Conservation (phyloP, 371 early-diverging fungal species). For the Caulochytrium protostelioides region DNA sequence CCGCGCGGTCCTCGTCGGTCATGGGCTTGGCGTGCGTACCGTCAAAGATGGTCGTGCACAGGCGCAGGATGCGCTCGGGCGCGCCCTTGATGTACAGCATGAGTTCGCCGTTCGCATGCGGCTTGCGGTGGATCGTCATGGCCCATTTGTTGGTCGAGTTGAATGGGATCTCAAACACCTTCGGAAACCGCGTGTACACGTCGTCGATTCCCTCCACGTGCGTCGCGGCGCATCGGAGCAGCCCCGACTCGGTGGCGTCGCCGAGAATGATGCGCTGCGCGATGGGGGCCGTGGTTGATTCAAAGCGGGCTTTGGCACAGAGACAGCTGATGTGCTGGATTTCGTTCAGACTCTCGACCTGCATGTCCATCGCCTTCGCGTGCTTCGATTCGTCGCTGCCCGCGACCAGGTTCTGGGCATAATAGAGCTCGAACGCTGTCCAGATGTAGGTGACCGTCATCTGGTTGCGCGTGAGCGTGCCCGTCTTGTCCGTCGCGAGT, state of each 20-base stretch:
- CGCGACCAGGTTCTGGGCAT: conserved; percentile 22
- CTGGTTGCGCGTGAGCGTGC: conserved; percentile 83
- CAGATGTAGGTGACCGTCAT: conserved; percentile 83
- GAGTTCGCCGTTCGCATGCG: conserved; percentile 39
- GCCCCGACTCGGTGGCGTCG: conserved; percentile 82
- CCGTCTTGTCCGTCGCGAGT: conserved; percentile 87
- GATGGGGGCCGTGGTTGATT: conserved; percentile 24
- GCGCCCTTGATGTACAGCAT: conserved; percentile 79
- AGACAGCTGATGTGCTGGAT: conserved; percentile 45
- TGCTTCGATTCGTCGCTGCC: conserved; percentile 15
- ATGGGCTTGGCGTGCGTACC: conserved; percentile 22
- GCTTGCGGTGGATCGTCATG: conserved; percentile 52
- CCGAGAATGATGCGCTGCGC: conserved; percentile 44
- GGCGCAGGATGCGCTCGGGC: conserved; percentile 64
- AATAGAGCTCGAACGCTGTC: conserved; percentile 38
- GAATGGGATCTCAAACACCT: conserved; percentile 88
- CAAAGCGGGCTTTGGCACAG: conserved; percentile 47
- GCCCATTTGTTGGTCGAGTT: conserved; percentile 88
- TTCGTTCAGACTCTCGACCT: conserved; percentile 33
- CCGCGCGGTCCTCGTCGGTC: conserved; percentile 29
- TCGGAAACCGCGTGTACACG: conserved; percentile 35
- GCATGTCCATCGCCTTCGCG: conserved; percentile 13
- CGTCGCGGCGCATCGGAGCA: conserved; percentile 52
- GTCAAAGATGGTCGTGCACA: conserved; percentile 47
- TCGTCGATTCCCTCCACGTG: conserved; percentile 39